Percentiles rank a stretch among this genome's conserved stretches.
phyloP scores from a whole-genome alignment of 176 grass and related monocot species.

The Carex cristatella region DNA sequence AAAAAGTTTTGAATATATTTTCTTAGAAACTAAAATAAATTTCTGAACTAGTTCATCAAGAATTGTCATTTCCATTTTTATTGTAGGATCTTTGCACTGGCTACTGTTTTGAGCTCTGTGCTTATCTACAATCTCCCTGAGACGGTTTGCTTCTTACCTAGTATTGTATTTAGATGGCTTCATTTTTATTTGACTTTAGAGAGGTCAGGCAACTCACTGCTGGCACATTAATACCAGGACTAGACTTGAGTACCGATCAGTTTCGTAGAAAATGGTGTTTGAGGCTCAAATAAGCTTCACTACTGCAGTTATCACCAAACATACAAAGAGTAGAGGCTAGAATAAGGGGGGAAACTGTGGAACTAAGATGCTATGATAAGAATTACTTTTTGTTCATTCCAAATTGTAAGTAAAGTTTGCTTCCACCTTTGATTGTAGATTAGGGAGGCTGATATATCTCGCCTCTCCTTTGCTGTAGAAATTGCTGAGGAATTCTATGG shows the following conservation, averaged over 20 bases:
- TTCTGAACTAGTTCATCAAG: not conserved
- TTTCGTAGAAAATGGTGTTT: not conserved
- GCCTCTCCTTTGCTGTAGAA: slow-evolving; percentile 90
- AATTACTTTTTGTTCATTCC: not conserved
- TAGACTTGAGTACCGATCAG: not conserved
- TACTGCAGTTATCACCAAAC: not conserved
- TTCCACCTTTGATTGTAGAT: slow-evolving; percentile 46
- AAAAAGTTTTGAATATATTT: not conserved
- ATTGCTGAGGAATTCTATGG: slow-evolving; percentile 94
- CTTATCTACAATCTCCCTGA: slow-evolving; percentile 96
- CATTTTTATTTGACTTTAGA: not conserved
- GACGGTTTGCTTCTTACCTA: slow-evolving; percentile 47
- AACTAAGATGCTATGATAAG: not conserved
- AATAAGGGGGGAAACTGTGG: not conserved
- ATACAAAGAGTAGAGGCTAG: not conserved
- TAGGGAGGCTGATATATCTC: slow-evolving; percentile 90
- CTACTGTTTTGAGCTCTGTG: slow-evolving; percentile 84
- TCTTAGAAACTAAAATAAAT: not conserved
- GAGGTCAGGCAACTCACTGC: not conserved
- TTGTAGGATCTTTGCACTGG: slow-evolving; percentile 85
- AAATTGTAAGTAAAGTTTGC: slow-evolving; percentile 12
- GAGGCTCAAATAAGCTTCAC: not conserved
- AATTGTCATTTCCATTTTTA: slow-evolving; percentile 5
- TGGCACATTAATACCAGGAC: not conserved
- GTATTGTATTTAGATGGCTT: not conserved